phyloP scores from a whole-genome alignment of 208 protist species.

The Acanthamoeba culbertsoni region DNA sequence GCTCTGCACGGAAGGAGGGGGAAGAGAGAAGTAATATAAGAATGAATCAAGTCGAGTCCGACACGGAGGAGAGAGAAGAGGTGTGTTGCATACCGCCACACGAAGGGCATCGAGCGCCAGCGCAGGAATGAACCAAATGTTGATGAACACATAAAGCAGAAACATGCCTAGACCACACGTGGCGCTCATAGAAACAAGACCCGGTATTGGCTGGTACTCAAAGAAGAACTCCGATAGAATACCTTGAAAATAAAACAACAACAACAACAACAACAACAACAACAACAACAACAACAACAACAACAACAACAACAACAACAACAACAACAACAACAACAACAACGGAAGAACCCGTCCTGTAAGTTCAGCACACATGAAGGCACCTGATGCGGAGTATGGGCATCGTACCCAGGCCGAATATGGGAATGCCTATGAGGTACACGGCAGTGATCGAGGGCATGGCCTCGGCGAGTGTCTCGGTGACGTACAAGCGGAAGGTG shows the following conservation, averaged over 20 bases:
- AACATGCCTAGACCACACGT: background rate
- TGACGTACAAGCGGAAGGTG: background rate
- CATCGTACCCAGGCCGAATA: background rate
- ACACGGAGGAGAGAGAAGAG: background rate
- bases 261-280: too few relatives aligned
- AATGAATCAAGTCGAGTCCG: background rate
- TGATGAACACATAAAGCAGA: background rate
- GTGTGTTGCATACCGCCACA: background rate
- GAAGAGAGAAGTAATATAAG: background rate
- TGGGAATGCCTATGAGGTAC: background rate
- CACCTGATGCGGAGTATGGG: too few relatives aligned
- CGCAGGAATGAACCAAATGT: background rate
- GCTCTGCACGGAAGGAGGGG: background rate
- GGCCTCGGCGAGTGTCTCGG: background rate
- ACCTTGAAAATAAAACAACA: too few relatives aligned
- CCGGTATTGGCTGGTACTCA: background rate
- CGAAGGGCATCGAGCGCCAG: background rate
- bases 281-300: too few relatives aligned
- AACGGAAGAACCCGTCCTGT: too few relatives aligned
- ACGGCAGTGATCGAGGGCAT: constrained; percentile 30
- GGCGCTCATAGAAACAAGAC: background rate
- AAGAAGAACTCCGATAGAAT: background rate
- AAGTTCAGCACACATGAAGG: too few relatives aligned
- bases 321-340: too few relatives aligned
- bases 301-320: too few relatives aligned